Percentiles rank a stretch among this genome's conserved stretches.
Evolutionary conservation across 2,329 filamentous ascomycete genomes (phyloP).

Genomic region (Aphanocladium album): DNA sequence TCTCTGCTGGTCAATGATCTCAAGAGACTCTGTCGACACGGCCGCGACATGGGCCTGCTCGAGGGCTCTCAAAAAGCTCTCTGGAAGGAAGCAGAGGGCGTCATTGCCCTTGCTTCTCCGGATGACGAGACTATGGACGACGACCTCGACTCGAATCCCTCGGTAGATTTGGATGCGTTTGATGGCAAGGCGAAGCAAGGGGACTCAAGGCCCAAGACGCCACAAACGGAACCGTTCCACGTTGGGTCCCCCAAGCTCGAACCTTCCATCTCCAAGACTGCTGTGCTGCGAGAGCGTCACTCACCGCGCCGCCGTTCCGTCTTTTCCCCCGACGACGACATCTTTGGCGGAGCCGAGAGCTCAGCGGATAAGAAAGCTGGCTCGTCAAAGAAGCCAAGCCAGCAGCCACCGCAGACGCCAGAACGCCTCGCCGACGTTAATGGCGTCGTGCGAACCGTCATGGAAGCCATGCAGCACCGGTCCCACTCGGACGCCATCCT

Average conservation of each 20-base stretch:
- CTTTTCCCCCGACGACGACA: conserved; percentile 61
- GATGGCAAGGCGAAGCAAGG: conserved; percentile 43
- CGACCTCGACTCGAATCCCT: conserved; percentile 33
- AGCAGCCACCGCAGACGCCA: conserved; percentile 35
- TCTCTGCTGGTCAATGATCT: conserved; percentile 78
- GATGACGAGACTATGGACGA: conserved; percentile 47
- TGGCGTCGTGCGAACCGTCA: conserved; percentile 55
- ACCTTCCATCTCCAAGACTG: conserved; percentile 42
- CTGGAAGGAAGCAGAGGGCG: conserved; percentile 80
- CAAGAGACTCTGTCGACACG: conserved; percentile 69
- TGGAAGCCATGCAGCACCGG: conserved; percentile 59
- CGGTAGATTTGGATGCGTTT: conserved; percentile 35
- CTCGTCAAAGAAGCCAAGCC: conserved; percentile 28
- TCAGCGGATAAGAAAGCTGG: conserved; percentile 32
- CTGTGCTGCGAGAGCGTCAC: conserved; percentile 50
- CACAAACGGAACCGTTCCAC: conserved; percentile 38
- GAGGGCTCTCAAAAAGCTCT: conserved; percentile 54
- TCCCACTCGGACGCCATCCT: conserved; percentile 35
- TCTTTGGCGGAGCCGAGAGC: conserved; percentile 53
- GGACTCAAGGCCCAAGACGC: conserved; percentile 40
- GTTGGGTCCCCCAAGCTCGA: conserved; percentile 39
- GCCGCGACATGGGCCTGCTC: conserved; percentile 60
- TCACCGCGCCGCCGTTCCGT: conserved; percentile 54
- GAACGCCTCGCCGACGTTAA: conserved; percentile 37
- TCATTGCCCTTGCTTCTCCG: conserved; percentile 76